These are phyloP conservation scores for Beverwykella pulmonaria DNA, from an alignment of 495 filamentous ascomycete genomes.

Conservation along the genomic window DNA sequence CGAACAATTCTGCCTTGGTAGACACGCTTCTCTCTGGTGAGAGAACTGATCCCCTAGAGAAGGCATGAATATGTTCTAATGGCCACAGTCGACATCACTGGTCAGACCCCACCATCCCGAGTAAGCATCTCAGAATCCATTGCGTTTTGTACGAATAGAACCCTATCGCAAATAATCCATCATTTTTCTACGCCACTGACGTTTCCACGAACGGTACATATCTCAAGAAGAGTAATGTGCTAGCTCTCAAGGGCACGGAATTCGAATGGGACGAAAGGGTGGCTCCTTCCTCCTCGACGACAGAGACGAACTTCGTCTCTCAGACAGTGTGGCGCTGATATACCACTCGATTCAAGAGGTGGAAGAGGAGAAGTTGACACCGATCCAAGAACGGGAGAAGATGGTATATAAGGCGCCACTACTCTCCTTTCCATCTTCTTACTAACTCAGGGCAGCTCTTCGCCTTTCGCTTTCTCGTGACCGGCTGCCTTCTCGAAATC, in stretches of 20 bases:
- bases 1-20: constrained; percentile 36
- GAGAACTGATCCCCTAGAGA: background rate
- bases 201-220: constrained; percentile 47
- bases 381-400: constrained; percentile 31
- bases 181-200: constrained; percentile 49
- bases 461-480: constrained; percentile 40
- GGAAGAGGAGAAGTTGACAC: constrained; percentile 6
- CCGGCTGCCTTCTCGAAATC: constrained; percentile 40
- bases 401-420: constrained; percentile 15
- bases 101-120: constrained; percentile 45
- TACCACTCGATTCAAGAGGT: constrained; percentile 8
- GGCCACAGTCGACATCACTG: constrained; percentile 25
- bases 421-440: background rate
- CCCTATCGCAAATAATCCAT: constrained; percentile 31
- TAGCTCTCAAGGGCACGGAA: constrained; percentile 16
- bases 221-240: constrained; percentile 28
- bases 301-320: constrained; percentile 43
- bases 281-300: constrained; percentile 44
- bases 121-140: constrained; percentile 47
- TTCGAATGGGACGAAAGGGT: constrained; percentile 21
- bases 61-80: background rate
- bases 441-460: constrained; percentile 35
- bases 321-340: constrained; percentile 12
- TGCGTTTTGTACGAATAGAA: constrained; percentile 44
- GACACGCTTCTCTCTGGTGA: constrained; percentile 28